These are phyloP conservation scores for Coelastrella sp. DNA, from an alignment of 139 green algal genomes.

Conservation along the genomic window DNA sequence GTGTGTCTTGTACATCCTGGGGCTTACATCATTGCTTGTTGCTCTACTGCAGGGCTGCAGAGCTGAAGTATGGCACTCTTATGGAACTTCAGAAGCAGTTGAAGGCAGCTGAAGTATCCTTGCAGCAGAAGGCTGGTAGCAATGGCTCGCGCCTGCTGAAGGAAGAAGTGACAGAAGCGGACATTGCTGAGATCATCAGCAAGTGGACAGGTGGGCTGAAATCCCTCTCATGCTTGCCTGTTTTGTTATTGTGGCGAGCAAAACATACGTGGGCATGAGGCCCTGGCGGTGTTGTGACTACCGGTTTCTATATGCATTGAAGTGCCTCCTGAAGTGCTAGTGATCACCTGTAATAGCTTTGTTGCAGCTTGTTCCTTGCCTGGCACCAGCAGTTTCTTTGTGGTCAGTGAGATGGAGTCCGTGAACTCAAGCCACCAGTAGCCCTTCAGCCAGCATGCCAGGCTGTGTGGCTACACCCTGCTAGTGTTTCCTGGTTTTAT, in stretches of 20 bases:
- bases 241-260: background rate
- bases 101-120: slow-evolving; percentile 74
- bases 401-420: too few relatives aligned
- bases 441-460: too few relatives aligned
- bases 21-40: background rate
- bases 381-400: too few relatives aligned
- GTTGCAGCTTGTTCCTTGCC: too few relatives aligned
- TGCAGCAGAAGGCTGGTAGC: slow-evolving; percentile 46
- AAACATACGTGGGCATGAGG: background rate
- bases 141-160: slow-evolving; percentile 86
- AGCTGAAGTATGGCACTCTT: slow-evolving; percentile 99
- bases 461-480: too few relatives aligned
- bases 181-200: slow-evolving; percentile 96
- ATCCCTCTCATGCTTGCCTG: background rate
- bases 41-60: slow-evolving; percentile 78
- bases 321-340: too few relatives aligned
- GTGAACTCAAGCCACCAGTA: too few relatives aligned
- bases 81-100: slow-evolving; percentile 91
- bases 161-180: slow-evolving; percentile 95
- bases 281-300: background rate
- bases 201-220: slow-evolving; percentile 85
- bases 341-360: too few relatives aligned
- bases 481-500: too few relatives aligned
- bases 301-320: too few relatives aligned
- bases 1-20: background rate